Percentiles rank a stretch among this genome's conserved stretches.
Conservation (phyloP, 2,329 filamentous ascomycete species). For the Lanzia echinophila region DNA sequence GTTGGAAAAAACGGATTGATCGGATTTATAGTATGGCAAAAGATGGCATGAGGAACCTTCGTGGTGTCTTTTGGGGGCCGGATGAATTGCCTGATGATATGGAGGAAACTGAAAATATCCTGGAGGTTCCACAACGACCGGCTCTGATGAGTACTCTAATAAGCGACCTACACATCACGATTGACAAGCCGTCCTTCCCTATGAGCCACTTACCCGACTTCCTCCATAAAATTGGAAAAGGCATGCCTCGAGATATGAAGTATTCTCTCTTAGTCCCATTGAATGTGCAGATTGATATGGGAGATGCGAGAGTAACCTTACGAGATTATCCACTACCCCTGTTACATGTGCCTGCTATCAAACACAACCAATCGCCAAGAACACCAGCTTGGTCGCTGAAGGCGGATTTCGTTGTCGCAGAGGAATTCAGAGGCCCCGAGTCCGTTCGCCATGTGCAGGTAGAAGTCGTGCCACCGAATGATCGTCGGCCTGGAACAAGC, state of each 20-base stretch:
- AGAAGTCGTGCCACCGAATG: slow-evolving; percentile 69
- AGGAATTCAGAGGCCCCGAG: slow-evolving; percentile 78
- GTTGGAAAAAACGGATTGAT: slow-evolving; percentile 90
- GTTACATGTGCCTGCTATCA: slow-evolving; percentile 80
- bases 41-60: slow-evolving; percentile 69
- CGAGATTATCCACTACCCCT: slow-evolving; percentile 92
- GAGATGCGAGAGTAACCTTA: slow-evolving; percentile 77
- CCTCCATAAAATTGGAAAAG: slow-evolving; percentile 86
- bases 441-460: slow-evolving; percentile 77
- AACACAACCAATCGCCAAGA: slow-evolving; percentile 69
- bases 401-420: slow-evolving; percentile 90
- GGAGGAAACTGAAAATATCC: slow-evolving; percentile 75
- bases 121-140: slow-evolving; percentile 79
- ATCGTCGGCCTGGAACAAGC: slow-evolving; percentile 45
- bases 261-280: slow-evolving; percentile 87
- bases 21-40: slow-evolving; percentile 62
- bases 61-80: slow-evolving; percentile 72
- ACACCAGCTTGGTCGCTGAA: slow-evolving; percentile 76
- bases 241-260: slow-evolving; percentile 85
- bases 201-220: slow-evolving; percentile 76
- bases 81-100: slow-evolving; percentile 76
- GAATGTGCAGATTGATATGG: slow-evolving; percentile 82
- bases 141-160: slow-evolving; percentile 75
- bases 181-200: slow-evolving; percentile 92
- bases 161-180: slow-evolving; percentile 73